Evolutionary conservation across 2,329 filamentous ascomycete species (phyloP), one percentile per base, ranked within the genome.

Genomic region (Paradendryphiella salina): DNA sequence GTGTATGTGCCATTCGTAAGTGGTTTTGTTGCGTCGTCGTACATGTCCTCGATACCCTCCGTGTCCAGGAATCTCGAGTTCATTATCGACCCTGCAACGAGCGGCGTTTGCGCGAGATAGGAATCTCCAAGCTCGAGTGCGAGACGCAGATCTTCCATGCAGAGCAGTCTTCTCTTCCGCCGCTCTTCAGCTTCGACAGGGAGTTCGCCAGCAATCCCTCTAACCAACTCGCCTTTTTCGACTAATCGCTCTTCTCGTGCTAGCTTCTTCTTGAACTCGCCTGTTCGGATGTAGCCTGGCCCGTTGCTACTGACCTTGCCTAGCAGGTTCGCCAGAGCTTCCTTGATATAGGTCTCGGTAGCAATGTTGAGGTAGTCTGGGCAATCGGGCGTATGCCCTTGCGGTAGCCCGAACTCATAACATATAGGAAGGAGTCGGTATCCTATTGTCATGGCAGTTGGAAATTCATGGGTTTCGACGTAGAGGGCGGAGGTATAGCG

Each of bases 121-220:
- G 82, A 84, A 46, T 94, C 89, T 10, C 87, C 85, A 57, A 96
- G 81, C 52, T 88, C 84, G 13, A 96, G 72, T 0, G 89, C 85
- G 3, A 96, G 77, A 31, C 88, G 82, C 39, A 96, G 73, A 70
- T 96, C 93, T 14, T 86, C 84, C 75, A 93, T 87, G 11, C 85
- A 85, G 1, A 96, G 74, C 0, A 89, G 84, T 5, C 85, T 82
- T 32, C 90, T 80, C 61, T 87, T 84, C 47, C 83, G 83, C 13
- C 88, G 86, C 45, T 87, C 86, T 67, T 88, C 90, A 3, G 88
- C 84, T 72, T 96, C 91, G 29, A 91, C 77, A 0, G 92, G 93
- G 5, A 96, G 75, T 21, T 96, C 74, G 1, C 91, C 91, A 39
- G 83, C 86, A 52, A 88, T 86, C 51, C 91, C 89, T 59, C 89